Conservation (phyloP, 805 yeast species). For the Myxozyma mucilagina region DNA sequence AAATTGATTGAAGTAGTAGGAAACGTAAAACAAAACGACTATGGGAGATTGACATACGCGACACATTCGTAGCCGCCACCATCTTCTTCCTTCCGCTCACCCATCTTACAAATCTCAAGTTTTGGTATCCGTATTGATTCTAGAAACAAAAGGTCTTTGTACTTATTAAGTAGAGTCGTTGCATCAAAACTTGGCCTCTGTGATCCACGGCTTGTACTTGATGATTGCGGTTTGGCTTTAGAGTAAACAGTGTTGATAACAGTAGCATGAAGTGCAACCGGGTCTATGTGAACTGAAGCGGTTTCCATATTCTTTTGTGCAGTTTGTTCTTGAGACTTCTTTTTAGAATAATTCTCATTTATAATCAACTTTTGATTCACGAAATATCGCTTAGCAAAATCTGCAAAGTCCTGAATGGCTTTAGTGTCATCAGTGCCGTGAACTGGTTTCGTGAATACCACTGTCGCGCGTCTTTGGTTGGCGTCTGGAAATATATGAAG, state of each 20-base stretch:
- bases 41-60: slow-evolving; percentile 13
- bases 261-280: slow-evolving; percentile 24
- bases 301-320: background rate
- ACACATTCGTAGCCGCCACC: slow-evolving; percentile 25
- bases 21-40: background rate
- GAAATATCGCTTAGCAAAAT: slow-evolving; percentile 12
- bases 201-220: background rate
- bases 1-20: no score
- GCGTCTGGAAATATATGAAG: slow-evolving; percentile 5
- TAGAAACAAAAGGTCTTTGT: slow-evolving; percentile 8
- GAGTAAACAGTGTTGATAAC: slow-evolving; percentile 13
- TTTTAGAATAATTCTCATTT: background rate
- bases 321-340: background rate
- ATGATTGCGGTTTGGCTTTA: background rate
- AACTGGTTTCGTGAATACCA: slow-evolving; percentile 18
- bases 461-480: slow-evolving; percentile 3
- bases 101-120: slow-evolving; percentile 25
- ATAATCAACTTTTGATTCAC: slow-evolving; percentile 8
- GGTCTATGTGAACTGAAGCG: background rate
- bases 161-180: slow-evolving; percentile 1
- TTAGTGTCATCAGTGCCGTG: background rate
- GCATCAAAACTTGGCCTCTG: slow-evolving; percentile 21
- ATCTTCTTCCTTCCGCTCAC: slow-evolving; percentile 5
- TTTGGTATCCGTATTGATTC: background rate
- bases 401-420: slow-evolving; percentile 17